Base-by-base conservation (phyloP, 2,329 filamentous ascomycete genomes). In the Albifimbria verrucaria region DNA sequence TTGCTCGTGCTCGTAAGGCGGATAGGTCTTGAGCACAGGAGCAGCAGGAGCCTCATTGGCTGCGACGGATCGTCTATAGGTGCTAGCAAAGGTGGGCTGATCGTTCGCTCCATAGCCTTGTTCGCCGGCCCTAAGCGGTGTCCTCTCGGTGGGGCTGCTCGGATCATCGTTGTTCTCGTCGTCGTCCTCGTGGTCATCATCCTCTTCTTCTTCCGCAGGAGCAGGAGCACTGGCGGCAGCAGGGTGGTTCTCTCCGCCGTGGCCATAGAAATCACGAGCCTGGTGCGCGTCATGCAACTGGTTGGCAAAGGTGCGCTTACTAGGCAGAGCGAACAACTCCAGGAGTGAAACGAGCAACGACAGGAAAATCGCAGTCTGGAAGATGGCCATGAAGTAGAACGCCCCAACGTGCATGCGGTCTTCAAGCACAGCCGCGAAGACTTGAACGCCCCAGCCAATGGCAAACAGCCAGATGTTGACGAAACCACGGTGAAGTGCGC, bases 401-500 rank as follows among this genome's bases (percentile, higher is more conserved):
- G 87, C 85, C 9, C 82, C 87, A 49, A 94, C 77, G 17, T 87
- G 80, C 60, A 86, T 80, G 20, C 89, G 84, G 64, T 92, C 84
- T 58, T 91, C 88, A n/a, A 86, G 82, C 3, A 96, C 82, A 0
- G 91, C 89, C 41, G 86, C 80, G 44, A 81, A 75, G 15, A 96
- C 83, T 52, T 96, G 79, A 41, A 89, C 62, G 2, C 81, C 72
- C 86, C 92, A 97, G 39, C 84, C 82, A 1, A 91, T 69, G 26
- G 83, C 67, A 66, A 92, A 97, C 45, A 96, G 78, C 92, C 94
- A 97, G 10, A 95, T 80, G 44, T 92, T 78, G 49, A 83, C 80
- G 68, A 94, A 97, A 5, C 87, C 82, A 20, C 93, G 83, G 54
- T 95, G 90, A 7, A 97, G 82, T 4, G 93, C 93, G 18, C 89